These are phyloP conservation scores for Musa itinerans DNA, from an alignment of 176 grass and related monocot species.

Conservation along the genomic window DNA sequence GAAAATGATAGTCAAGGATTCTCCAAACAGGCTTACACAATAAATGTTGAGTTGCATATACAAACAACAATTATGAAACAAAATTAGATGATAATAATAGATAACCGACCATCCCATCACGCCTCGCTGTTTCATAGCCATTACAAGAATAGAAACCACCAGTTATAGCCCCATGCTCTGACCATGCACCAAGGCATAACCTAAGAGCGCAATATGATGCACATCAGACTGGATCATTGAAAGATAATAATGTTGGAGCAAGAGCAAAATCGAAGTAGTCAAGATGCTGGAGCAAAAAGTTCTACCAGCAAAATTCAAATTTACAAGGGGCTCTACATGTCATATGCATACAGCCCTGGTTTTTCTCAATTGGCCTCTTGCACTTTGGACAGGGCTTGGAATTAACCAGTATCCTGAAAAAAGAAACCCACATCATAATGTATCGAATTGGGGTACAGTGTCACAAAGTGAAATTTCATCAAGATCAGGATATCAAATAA, in stretches of 20 bases:
- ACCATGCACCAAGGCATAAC: constrained; percentile 33
- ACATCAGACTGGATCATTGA: neutral
- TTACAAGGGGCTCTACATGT: constrained; percentile 24
- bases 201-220: neutral
- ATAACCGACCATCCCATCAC: neutral
- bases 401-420: constrained; percentile 27
- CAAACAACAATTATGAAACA: neutral
- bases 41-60: neutral
- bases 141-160: constrained; percentile 24
- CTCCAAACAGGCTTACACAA: neutral
- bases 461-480: neutral
- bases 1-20: neutral
- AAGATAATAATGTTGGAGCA: neutral
- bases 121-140: constrained; percentile 20
- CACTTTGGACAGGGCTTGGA: constrained; percentile 45
- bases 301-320: constrained; percentile 48
- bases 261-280: neutral
- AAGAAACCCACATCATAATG: neutral
- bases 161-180: neutral
- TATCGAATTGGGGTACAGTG: neutral
- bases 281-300: neutral
- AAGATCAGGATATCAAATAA: neutral
- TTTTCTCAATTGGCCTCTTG: constrained; percentile 45
- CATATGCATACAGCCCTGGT: constrained; percentile 52
- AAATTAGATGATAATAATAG: neutral